phyloP scores from a whole-genome alignment of 106 monocot species.

The Chionographis japonica region DNA sequence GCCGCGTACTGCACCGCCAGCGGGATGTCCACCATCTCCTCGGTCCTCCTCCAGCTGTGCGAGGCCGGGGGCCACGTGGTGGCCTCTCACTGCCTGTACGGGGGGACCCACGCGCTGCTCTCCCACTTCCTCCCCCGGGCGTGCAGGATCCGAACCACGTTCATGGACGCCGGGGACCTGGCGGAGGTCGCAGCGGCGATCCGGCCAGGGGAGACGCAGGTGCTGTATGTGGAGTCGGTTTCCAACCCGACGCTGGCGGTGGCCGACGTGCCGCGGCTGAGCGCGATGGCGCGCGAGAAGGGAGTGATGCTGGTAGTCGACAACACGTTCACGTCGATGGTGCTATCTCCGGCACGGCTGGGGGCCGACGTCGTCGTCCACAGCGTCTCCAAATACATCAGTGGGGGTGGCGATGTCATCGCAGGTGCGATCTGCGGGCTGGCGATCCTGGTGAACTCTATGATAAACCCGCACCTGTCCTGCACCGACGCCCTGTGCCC shows the following conservation, averaged over 20 bases:
- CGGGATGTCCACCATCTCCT: slow-evolving; percentile 90
- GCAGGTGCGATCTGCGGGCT: too few relatives aligned
- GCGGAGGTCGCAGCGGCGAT: slow-evolving; percentile 51
- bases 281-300: slow-evolving; percentile 55
- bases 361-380: slow-evolving; percentile 93
- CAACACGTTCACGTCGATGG: slow-evolving; percentile 93
- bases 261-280: slow-evolving; percentile 60
- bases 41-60: slow-evolving; percentile 71
- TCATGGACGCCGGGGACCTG: slow-evolving; percentile 52
- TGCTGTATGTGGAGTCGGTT: slow-evolving; percentile 74
- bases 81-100: slow-evolving; percentile 80
- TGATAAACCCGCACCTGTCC: too few relatives aligned
- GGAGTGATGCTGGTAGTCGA: slow-evolving; percentile 85
- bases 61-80: slow-evolving; percentile 80
- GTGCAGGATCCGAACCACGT: slow-evolving; percentile 60
- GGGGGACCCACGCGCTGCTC: slow-evolving; percentile 87
- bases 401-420: slow-evolving; percentile 88
- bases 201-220: slow-evolving; percentile 58
- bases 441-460: too few relatives aligned
- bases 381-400: slow-evolving; percentile 90
- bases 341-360: slow-evolving; percentile 77
- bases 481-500: too few relatives aligned
- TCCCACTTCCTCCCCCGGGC: slow-evolving; percentile 46
- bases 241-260: slow-evolving; percentile 83
- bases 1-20: slow-evolving; percentile 96